Base-by-base conservation (phyloP, 2,329 filamentous ascomycete species). In the Rhynchosporium graminicola region DNA sequence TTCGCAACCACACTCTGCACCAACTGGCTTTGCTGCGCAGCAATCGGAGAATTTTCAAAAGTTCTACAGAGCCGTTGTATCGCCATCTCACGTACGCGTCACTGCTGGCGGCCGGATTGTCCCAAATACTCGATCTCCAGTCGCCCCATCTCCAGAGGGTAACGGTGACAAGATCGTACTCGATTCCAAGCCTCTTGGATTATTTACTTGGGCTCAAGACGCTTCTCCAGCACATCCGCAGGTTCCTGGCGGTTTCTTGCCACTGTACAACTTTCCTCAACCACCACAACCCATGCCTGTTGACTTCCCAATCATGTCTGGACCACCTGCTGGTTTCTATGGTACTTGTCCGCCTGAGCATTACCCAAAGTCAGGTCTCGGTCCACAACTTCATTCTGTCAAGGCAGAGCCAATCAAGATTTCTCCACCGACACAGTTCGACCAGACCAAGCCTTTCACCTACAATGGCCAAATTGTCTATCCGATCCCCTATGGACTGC, bases 31-130 rank as follows among this genome's bases (percentile, higher is more conserved):
- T 40, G 75, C 73, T 43, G 81, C 83, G 31, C 85, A 88, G 72
- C 81, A 83, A 67, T 81, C 80, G 40, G 84, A 88, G 72, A 86
- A 86, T n/a, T 89, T 89, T 68, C 82, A 87, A 72, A 80, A 82
- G 58, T 89, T 89, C 71, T 88, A 86, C 76, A 85, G 86, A 71
- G 85, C 86, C 10, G 86, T 88, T n/a, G 80, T 84, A 4, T 89
- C 86, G 40, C 86, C 86, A 7, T 86, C 84, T 13, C 85, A 88
- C 72, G 82, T 88, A 65, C 83, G 86, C 15, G 86, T 89, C 56
- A 89, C 86, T 26, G 86, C 86, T 63, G 85, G 86, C 62, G 86
- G 86, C 47, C 80, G 85, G 43, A 88, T 89, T 68, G 86, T 89
- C 1, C 86, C 85, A 55, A 88, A 88, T 69, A 87, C 80, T 40